These are phyloP conservation scores for Solidago caesia DNA, from an alignment of 129 eudicot species.

Conservation along the genomic window DNA sequence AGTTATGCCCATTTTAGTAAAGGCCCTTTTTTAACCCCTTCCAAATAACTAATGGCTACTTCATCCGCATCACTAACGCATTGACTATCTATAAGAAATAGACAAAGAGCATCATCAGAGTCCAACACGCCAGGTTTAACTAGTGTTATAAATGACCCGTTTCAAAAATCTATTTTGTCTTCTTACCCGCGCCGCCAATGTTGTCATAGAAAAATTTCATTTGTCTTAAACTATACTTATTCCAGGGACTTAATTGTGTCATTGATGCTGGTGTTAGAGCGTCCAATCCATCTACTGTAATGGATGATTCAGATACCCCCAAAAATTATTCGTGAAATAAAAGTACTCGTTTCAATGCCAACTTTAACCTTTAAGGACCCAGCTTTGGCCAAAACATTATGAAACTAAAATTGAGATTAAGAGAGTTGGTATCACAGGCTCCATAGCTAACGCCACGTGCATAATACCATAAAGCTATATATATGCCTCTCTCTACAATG, in stretches of 20 bases:
- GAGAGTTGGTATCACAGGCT: constrained; percentile 15
- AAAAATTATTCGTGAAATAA: constrained; percentile 61
- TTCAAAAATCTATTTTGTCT: too few relatives aligned
- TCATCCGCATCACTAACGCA: too few relatives aligned
- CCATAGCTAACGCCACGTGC: constrained; percentile 27
- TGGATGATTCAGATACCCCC: constrained; percentile 72
- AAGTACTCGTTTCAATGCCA: constrained; percentile 44
- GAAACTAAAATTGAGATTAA: background rate
- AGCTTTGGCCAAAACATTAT: background rate
- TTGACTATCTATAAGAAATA: too few relatives aligned
- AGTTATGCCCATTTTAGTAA: too few relatives aligned
- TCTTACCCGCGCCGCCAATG: too few relatives aligned
- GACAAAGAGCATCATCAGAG: background rate
- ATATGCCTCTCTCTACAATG: too few relatives aligned
- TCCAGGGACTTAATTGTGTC: constrained; percentile 90
- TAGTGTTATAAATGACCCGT: too few relatives aligned
- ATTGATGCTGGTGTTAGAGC: constrained; percentile 83
- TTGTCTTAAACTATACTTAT: constrained; percentile 15
- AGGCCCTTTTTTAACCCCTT: too few relatives aligned
- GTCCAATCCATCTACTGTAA: constrained; percentile 94
- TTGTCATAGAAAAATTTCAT: too few relatives aligned
- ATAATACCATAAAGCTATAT: too few relatives aligned
- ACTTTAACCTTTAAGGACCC: background rate
- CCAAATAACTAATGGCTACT: too few relatives aligned
- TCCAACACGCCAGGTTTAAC: too few relatives aligned